A percentile compares a stretch with the other conserved stretches of the same genome.
phyloP scores from a whole-genome alignment of 805 yeast genomes.

The Zygoascus biomembranicola region DNA sequence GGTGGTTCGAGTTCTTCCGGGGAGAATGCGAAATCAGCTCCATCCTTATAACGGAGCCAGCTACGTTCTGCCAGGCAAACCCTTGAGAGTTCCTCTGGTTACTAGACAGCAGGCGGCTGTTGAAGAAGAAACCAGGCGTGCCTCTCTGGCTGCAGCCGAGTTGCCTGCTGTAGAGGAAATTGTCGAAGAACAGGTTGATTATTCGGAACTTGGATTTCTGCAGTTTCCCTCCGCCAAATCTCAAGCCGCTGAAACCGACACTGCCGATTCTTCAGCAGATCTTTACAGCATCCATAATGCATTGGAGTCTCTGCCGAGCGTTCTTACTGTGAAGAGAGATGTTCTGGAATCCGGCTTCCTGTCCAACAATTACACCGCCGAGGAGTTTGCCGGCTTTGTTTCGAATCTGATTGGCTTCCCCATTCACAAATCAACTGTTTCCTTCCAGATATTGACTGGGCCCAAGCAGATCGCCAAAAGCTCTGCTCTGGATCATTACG shows the following conservation, averaged over 20 bases:
- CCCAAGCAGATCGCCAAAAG: slow-evolving; percentile 8
- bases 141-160: slow-evolving; percentile 1
- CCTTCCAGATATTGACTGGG: slow-evolving; percentile 3
- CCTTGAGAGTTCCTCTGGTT: slow-evolving; percentile 1
- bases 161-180: background rate
- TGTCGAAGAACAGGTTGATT: slow-evolving; percentile 1
- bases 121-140: slow-evolving; percentile 1
- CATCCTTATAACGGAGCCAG: slow-evolving; percentile 68
- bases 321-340: slow-evolving; percentile 1
- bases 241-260: background rate
- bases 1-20: slow-evolving; percentile 65
- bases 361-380: slow-evolving; percentile 1
- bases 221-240: background rate
- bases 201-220: slow-evolving; percentile 1
- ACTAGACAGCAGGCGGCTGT: slow-evolving; percentile 1
- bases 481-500: slow-evolving; percentile 6
- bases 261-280: background rate
- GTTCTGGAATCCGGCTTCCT: slow-evolving; percentile 11
- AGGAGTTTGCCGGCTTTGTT: slow-evolving; percentile 8
- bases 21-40: slow-evolving; percentile 71
- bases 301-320: slow-evolving; percentile 8
- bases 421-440: slow-evolving; percentile 4
- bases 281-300: slow-evolving; percentile 9
- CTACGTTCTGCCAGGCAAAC: slow-evolving; percentile 40
- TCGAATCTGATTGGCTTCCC: slow-evolving; percentile 10